phyloP scores from a whole-genome alignment of 2,329 filamentous ascomycete species.

The Graphium sp. region DNA sequence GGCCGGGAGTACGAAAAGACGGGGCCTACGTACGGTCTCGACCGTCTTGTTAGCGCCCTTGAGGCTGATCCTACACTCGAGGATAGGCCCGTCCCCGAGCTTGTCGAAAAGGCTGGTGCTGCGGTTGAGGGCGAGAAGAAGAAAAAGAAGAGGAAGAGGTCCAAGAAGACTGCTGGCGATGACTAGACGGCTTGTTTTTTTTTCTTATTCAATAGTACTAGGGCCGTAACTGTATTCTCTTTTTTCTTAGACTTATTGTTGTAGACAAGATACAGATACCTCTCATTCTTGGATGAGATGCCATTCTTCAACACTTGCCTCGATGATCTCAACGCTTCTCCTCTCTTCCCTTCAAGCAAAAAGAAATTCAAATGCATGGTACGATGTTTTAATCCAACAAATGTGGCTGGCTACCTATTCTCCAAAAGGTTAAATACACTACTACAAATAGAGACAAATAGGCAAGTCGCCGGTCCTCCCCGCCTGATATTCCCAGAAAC shows the following conservation, averaged over 20 bases:
- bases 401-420: too few relatives aligned
- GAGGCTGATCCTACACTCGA: slow-evolving; percentile 12
- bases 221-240: background rate
- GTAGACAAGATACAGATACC: slow-evolving; percentile 1
- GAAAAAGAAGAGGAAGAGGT: slow-evolving; percentile 34
- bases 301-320: too few relatives aligned
- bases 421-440: too few relatives aligned
- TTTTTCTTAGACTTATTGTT: slow-evolving; percentile 2
- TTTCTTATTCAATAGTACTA: background rate
- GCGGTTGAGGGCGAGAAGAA: slow-evolving; percentile 18
- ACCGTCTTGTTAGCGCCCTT: slow-evolving; percentile 14
- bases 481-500: too few relatives aligned
- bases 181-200: slow-evolving; percentile 5
- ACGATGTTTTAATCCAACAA: too few relatives aligned
- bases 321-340: too few relatives aligned
- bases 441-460: too few relatives aligned
- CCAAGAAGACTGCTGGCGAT: slow-evolving; percentile 18
- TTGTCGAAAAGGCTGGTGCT: slow-evolving; percentile 10
- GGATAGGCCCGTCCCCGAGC: slow-evolving; percentile 5
- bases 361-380: too few relatives aligned
- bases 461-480: too few relatives aligned
- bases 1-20: slow-evolving; percentile 38
- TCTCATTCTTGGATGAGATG: background rate
- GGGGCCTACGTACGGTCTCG: slow-evolving; percentile 41
- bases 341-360: too few relatives aligned